Base-by-base conservation (phyloP, 2,329 filamentous ascomycete genomes). In the Penicillium sp. region DNA sequence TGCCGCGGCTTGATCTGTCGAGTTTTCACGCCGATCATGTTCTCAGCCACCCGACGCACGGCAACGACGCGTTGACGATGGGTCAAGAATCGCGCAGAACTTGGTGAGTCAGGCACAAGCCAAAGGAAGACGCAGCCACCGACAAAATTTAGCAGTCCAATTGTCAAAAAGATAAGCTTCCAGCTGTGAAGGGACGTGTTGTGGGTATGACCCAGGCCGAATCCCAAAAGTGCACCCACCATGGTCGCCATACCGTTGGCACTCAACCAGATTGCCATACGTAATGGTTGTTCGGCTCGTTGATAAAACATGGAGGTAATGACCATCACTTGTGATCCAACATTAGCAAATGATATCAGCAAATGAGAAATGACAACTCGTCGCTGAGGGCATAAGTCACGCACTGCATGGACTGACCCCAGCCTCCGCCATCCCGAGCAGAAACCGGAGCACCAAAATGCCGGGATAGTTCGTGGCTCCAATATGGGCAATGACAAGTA, bases 401-500 rank as follows among this genome's bases (percentile, higher is more conserved):
- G 47, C 45, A 60, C 57, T 59, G 37, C 56, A 59, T 18, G 59
- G 57, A 18, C 56, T 60, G 4, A 63, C 54, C n/a, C 62, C 54
- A n/a, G 59, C 63, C 47, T 67, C 64, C 7, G 60, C 58, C 33
- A 74, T 61, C 16, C 72, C 72, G 56, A 75, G 63, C 2, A 73
- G 59, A 30, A 76, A 68, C 15, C 73, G 66, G 34, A 74, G 59
- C 0, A 70, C 65, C 2, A 76, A 54, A 4, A 76, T 62, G 7
- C 68, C 65, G 1, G 63, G 63, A 47, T 66, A 72, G 34, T 63
- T 65, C 32, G 56, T 62, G 0, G 63, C 63, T 2, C 59, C 65
- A n/a, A 62, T 57, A 38, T 69, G 65, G 7, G 62, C 57, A 39
- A 64, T 57, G 18, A 67, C 56, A n/a, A 71, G 48, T 0, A 59